phyloP scores from a whole-genome alignment of 345 rosid species.

The Citrus maxima region DNA sequence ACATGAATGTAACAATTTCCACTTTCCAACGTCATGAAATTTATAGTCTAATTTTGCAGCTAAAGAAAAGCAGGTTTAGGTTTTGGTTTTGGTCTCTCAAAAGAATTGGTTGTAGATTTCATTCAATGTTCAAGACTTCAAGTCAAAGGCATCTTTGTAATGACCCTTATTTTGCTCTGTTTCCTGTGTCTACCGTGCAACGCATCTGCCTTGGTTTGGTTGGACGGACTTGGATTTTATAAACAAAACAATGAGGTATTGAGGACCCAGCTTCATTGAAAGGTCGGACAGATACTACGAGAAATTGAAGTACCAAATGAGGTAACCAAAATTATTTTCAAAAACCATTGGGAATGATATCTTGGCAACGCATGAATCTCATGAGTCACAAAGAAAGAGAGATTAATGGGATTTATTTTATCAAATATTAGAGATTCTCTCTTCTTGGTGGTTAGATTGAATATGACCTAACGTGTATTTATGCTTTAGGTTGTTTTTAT shows the following conservation, averaged over 20 bases:
- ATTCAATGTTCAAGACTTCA: conserved; percentile 8
- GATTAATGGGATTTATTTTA: neutral
- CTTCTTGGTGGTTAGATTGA: neutral
- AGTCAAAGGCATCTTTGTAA: conserved; percentile 28
- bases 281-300: neutral
- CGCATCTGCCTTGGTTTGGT: conserved; percentile 13
- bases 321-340: neutral
- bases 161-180: neutral
- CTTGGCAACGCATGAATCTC: neutral
- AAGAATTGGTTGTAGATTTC: neutral
- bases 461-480: neutral
- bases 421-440: neutral
- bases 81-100: neutral
- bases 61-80: neutral
- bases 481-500: neutral
- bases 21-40: neutral
- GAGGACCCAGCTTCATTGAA: neutral
- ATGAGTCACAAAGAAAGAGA: neutral
- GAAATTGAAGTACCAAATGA: neutral
- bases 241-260: neutral
- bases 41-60: neutral
- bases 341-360: neutral
- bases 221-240: neutral
- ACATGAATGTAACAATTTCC: neutral
- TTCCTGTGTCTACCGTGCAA: neutral